Conservation (phyloP, 441 rosid species). For the Adansonia madagascariensis region DNA sequence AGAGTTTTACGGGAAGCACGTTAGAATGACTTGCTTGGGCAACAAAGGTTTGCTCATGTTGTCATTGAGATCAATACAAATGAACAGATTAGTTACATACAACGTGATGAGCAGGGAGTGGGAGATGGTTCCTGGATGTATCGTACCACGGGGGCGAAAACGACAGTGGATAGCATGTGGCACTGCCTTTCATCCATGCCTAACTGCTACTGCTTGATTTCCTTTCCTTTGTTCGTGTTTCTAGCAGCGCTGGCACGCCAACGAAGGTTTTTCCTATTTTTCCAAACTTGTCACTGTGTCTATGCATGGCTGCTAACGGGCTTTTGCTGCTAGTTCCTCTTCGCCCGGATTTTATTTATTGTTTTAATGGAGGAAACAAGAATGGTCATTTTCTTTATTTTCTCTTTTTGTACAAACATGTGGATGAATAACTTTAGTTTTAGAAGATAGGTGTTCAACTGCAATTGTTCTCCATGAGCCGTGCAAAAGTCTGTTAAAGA, state of each 20-base stretch:
- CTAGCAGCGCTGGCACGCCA: conserved; percentile 25
- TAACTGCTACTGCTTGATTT: conserved; percentile 61
- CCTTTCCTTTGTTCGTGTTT: conserved; percentile 8
- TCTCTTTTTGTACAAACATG: conserved; percentile 46
- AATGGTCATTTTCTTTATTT: conserved; percentile 26
- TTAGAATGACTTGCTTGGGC: conserved; percentile 94
- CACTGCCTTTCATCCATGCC: conserved; percentile 84
- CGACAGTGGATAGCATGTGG: conserved; percentile 90
- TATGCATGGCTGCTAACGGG: conserved; percentile 27
- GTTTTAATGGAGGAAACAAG: conserved; percentile 29
- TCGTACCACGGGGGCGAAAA: conserved; percentile 71
- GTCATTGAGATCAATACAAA: conserved; percentile 81
- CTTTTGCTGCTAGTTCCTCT: conserved; percentile 31
- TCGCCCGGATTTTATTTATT: conserved; percentile 25
- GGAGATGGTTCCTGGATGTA: conserved; percentile 79
- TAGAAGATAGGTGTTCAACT: conserved; percentile 18
- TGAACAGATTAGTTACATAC: conserved; percentile 83
- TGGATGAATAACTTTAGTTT: conserved; percentile 38
- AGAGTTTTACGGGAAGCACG: conserved; percentile 98
- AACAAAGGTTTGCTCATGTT: conserved; percentile 90
- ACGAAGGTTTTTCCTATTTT: conserved; percentile 3
- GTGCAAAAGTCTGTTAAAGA: neutral
- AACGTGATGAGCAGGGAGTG: conserved; percentile 73
- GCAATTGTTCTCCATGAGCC: neutral
- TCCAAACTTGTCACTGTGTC: neutral